Conservation (phyloP, 768 basidiomycete genomes). For the Omphalotus guepiniiformis region DNA sequence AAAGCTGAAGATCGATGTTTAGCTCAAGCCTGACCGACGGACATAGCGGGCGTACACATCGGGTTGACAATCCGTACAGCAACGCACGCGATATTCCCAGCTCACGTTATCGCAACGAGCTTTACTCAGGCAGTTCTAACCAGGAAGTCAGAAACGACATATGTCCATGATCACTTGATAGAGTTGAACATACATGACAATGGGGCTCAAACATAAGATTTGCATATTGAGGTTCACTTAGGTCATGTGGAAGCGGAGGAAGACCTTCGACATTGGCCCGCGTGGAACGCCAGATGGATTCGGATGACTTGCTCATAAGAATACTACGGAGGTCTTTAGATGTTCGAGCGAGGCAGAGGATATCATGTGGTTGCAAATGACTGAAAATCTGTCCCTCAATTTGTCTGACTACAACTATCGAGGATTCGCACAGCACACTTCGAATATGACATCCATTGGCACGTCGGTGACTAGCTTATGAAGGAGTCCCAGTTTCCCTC, state of each 20-base stretch:
- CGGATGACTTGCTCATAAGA: slow-evolving; percentile 42
- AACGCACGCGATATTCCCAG: slow-evolving; percentile 27
- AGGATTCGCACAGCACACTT: background rate
- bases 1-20: too few species aligned
- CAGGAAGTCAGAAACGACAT: slow-evolving; percentile 8
- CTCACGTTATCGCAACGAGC: slow-evolving; percentile 26
- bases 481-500: background rate
- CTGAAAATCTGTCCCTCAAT: slow-evolving; percentile 22
- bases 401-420: background rate
- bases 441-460: background rate
- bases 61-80: slow-evolving; percentile 25
- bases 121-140: slow-evolving; percentile 29
- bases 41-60: slow-evolving; percentile 6
- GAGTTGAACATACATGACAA: slow-evolving; percentile 39
- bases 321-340: slow-evolving; percentile 43
- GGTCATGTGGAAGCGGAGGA: slow-evolving; percentile 43
- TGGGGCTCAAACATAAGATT: slow-evolving; percentile 48
- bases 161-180: background rate
- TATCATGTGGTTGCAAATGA: slow-evolving; percentile 43
- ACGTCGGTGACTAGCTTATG: background rate
- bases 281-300: slow-evolving; percentile 45
- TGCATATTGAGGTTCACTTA: slow-evolving; percentile 48
- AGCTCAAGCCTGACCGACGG: too few species aligned
- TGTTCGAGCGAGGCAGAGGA: slow-evolving; percentile 46
- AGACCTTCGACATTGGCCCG: slow-evolving; percentile 37